Evolutionary conservation across 1,284 basidiomycete genomes (phyloP), one percentile per base, ranked within the genome.

Genomic region (Cystobasidium sp.): DNA sequence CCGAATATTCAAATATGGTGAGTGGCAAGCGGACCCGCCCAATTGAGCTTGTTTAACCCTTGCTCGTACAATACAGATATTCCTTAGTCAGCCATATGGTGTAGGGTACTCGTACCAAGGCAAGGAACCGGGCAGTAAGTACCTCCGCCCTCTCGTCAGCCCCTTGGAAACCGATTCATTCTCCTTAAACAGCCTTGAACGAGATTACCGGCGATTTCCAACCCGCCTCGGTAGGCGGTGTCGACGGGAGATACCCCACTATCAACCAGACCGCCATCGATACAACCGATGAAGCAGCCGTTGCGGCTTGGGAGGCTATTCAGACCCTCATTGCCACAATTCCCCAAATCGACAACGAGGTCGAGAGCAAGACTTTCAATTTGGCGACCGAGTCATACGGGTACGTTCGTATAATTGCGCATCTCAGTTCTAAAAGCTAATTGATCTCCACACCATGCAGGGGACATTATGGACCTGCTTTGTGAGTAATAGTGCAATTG

Each of bases 251-350:
- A 52, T 72, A 56, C n/a, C 61, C 61, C 24, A 51, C 44, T 16
- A 65, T 64, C 39, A 72, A 72, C 41, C 59, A 64, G 62, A 55
- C 49, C 10, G 22, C 24, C n/a, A 72, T 65, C 22, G 22, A 20
- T 9, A 72, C 69, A 6, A 72, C 69, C 18, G 47, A 64, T 16
- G 61, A 72, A 20, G 69, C 69, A 6, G 69, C 69, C 43, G 59
- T 64, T 18, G 69, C 62, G 12, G 69, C 69, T 53, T 72, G 62
- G 61, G 61, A 72, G 39, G 69, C 62, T 31, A 72, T 72, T 39
- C 69, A 72, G 31, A 49, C 52, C 7, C 18, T 72, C 6, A 72
- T 72, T 20, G 53, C 61, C n/a, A 61, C 62, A n/a, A 51, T 65
- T 5, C 59, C 69, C 37, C 24, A 64, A 41, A 72, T 72, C 41